These are phyloP conservation scores for Thielaviopsis cerberus DNA, from an alignment of 2,329 filamentous ascomycete genomes.

Conservation along the genomic window DNA sequence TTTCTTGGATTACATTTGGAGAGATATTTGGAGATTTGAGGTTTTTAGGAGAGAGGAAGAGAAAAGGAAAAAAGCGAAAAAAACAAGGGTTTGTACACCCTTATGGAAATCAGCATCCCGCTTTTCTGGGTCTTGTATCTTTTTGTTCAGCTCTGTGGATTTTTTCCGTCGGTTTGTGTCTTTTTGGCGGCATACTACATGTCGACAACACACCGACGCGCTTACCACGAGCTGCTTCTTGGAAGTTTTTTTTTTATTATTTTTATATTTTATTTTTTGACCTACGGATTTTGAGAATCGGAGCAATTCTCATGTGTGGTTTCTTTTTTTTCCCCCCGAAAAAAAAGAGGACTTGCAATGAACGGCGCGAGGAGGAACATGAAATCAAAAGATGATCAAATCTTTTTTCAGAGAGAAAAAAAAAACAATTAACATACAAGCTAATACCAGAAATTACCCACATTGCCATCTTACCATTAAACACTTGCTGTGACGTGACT, in stretches of 20 bases:
- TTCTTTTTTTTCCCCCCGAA: background rate
- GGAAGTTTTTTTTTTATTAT: background rate
- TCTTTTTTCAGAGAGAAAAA: no score
- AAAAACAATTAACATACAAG: conserved; percentile 21
- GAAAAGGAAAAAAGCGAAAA: background rate
- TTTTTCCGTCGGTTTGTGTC: background rate
- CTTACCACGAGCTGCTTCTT: no score
- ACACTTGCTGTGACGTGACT: no score
- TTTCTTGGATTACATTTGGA: background rate
- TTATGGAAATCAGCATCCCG: background rate
- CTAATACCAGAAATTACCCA: conserved; percentile 54
- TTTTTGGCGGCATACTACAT: no score
- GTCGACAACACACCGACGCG: no score
- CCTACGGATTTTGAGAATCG: conserved; percentile 41
- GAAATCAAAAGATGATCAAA: background rate
- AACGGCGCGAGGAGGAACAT: background rate
- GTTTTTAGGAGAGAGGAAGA: background rate
- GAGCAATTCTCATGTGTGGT: background rate
- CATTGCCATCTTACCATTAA: no score
- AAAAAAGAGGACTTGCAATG: background rate
- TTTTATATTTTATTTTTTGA: conserved; percentile 1
- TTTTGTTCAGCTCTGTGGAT: background rate
- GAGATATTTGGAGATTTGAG: background rate
- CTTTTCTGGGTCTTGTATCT: background rate
- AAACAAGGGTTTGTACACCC: background rate